Conservation (phyloP, 129 eudicot species). For the Artemisia argyi region DNA sequence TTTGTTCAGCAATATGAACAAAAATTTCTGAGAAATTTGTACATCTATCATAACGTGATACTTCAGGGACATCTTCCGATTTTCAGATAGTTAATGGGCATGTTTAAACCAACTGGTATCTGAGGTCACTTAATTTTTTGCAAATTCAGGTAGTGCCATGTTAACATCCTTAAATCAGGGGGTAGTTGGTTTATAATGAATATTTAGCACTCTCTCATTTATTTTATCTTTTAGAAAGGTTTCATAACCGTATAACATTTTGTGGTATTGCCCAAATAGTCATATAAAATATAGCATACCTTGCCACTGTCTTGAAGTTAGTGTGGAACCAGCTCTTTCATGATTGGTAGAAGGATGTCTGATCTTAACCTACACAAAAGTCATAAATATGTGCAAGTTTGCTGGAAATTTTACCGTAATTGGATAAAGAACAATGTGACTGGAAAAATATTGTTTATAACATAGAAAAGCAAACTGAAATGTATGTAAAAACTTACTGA, state of each 20-base stretch:
- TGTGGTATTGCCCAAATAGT: not conserved
- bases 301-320: slow-evolving; percentile 91
- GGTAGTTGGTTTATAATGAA: too few species aligned
- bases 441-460: not conserved
- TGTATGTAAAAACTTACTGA: slow-evolving; percentile 53
- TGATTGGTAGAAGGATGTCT: slow-evolving; percentile 81
- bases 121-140: too few species aligned
- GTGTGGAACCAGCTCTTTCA: slow-evolving; percentile 93
- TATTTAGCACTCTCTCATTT: too few species aligned
- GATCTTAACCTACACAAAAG: slow-evolving; percentile 67
- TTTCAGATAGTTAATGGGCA: too few species aligned
- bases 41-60: too few species aligned
- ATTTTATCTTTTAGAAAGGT: too few species aligned
- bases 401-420: slow-evolving; percentile 4
- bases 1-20: not conserved
- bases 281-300: slow-evolving; percentile 44
- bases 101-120: too few species aligned
- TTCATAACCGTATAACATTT: too few species aligned
- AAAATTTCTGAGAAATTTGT: too few species aligned
- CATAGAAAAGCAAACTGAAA: not conserved
- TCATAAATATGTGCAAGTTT: slow-evolving; percentile 2
- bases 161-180: too few species aligned
- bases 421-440: not conserved
- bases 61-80: too few species aligned
- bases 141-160: too few species aligned